phyloP scores from a whole-genome alignment of 257 asterid genomes.

The Nicotiana knightiana region DNA sequence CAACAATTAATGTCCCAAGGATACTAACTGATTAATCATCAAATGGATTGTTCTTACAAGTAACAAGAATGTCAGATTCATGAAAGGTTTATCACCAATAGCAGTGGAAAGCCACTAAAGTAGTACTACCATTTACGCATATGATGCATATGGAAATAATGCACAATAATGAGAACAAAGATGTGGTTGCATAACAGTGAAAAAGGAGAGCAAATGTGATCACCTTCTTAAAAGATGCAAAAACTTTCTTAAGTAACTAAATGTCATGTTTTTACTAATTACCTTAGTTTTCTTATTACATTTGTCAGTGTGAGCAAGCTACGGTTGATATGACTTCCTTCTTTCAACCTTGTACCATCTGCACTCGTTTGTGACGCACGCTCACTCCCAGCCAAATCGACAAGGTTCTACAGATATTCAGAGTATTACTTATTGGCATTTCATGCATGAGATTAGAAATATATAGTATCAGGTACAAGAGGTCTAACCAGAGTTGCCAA shows the following conservation, averaged over 20 bases:
- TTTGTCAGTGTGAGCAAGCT: conserved; percentile 88
- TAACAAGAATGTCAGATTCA: neutral
- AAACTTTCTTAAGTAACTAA: neutral
- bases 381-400: conserved; percentile 98
- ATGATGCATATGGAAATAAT: neutral
- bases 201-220: neutral
- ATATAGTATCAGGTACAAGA: neutral
- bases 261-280: neutral
- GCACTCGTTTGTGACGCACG: conserved; percentile 83
- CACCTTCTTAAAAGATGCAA: neutral
- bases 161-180: neutral
- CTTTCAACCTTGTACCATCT: conserved; percentile 82
- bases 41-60: conserved; percentile 1
- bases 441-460: neutral
- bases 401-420: conserved; percentile 63
- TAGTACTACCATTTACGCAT: neutral
- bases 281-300: conserved; percentile 95
- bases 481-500: conserved; percentile 69
- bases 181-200: neutral
- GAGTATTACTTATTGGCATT: conserved; percentile 2
- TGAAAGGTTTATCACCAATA: neutral
- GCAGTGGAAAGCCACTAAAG: neutral
- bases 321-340: conserved; percentile 94
- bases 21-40: neutral
- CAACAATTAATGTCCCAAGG: neutral